These are phyloP conservation scores for Tolypocladium amazonense DNA, from an alignment of 2,329 filamentous ascomycete species.

Conservation along the genomic window DNA sequence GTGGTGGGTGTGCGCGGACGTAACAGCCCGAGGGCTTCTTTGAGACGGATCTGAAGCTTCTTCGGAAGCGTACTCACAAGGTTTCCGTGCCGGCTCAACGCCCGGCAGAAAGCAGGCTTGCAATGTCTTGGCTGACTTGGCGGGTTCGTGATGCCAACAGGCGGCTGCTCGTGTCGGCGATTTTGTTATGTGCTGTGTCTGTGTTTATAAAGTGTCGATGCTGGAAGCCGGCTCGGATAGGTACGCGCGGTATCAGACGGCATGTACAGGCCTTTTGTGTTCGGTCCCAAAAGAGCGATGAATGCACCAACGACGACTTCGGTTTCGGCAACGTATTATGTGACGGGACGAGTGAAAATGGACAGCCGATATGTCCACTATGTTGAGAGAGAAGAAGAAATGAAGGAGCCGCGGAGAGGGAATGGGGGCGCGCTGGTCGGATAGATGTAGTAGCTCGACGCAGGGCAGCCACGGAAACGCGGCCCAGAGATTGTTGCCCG, in stretches of 20 bases:
- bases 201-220: neutral
- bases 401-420: neutral
- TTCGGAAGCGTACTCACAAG: neutral
- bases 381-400: neutral
- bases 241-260: conserved; percentile 8
- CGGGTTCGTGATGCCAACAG: neutral
- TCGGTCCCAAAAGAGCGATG: neutral
- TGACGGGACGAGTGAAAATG: neutral
- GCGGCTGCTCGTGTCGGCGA: neutral
- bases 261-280: conserved; percentile 8
- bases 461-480: neutral
- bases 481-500: conserved; percentile 1
- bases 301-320: neutral
- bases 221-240: conserved; percentile 2
- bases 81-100: neutral
- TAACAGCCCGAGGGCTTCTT: neutral
- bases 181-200: neutral
- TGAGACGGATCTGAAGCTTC: neutral
- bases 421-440: neutral
- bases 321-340: neutral
- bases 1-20: neutral
- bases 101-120: neutral
- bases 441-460: conserved; percentile 1
- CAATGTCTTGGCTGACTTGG: neutral
- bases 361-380: neutral